phyloP scores from a whole-genome alignment of 371 early-diverging fungal genomes.

The Zancudomyces culisetae region DNA sequence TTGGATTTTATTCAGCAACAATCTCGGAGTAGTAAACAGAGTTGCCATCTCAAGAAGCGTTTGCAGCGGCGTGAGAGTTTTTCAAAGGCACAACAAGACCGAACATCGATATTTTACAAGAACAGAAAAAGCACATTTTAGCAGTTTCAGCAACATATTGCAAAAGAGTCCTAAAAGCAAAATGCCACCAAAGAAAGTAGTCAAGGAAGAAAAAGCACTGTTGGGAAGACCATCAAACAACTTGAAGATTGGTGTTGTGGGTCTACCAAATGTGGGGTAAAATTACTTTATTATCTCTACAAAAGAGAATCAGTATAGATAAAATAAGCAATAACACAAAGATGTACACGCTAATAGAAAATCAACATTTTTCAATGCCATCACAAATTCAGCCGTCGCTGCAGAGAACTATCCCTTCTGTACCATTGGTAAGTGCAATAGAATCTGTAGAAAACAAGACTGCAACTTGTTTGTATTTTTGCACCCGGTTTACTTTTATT shows the following conservation, averaged over 20 bases:
- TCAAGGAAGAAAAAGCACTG: constrained; percentile 61
- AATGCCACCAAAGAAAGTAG: constrained; percentile 59
- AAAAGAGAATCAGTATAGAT: neutral
- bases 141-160: too few relatives aligned
- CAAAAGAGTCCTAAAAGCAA: too few relatives aligned
- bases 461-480: neutral
- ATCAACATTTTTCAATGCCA: constrained; percentile 90
- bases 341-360: constrained; percentile 31
- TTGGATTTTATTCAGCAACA: too few relatives aligned
- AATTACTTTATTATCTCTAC: neutral
- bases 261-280: constrained; percentile 86
- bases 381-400: constrained; percentile 75
- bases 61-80: too few relatives aligned
- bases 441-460: too few relatives aligned
- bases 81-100: too few relatives aligned
- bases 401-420: constrained; percentile 81
- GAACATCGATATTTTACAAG: too few relatives aligned
- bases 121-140: too few relatives aligned
- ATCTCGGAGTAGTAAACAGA: too few relatives aligned
- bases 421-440: constrained; percentile 28
- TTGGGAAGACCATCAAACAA: constrained; percentile 90
- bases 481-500: neutral
- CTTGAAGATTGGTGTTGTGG: constrained; percentile 93
- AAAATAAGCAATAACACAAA: neutral
- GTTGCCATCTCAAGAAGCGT: too few relatives aligned